Base-by-base conservation (phyloP, 345 rosid genomes). In the Turritis glabra region DNA sequence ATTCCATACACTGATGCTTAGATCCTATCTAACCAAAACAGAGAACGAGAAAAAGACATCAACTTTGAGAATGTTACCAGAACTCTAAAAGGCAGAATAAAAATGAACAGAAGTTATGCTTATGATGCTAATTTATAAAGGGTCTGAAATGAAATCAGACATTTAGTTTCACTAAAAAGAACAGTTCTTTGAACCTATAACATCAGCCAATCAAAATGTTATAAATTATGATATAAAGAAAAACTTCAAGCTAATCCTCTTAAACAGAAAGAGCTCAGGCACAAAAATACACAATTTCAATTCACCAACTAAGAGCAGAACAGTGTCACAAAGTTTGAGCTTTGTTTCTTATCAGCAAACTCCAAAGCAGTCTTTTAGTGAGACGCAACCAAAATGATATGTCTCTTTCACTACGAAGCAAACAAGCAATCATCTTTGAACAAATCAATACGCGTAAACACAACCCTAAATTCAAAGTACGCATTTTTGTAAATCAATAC, bases 391-490 rank as follows among this genome's bases (percentile, higher is more conserved):
- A 26, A 2, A 51, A 23, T 14, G 30, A 5, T 51, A 13, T 12
- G 4, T 26, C 5, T 53, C 7, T 55, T 9, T 57, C 14, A 57
- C n/a, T 18, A 57, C 22, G 1, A 32, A 32, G 26, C 57, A 26
- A 58, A 32, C 30, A 30, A 58, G 32, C 33, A 37, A 15, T 48
- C 35, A 57, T 33, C 12, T 55, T 44, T 17, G 0, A 30, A 59
- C 14, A 44, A 68, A 76, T 51, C 46, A 11, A 58, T 29, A 75
- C 22, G 10, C 61, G 22, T 35, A 67, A 17, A 59, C 61, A 67
- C n/a, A 61, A 55, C 75, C 80, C 59, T 69, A 76, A 76, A 61
- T 25, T 26, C 27, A 69, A 69, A 54, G 71, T 15, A 35, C 54
- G 15, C 56, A 56, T 62, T 57, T 70, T 50, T 10, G 26, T 38